Evolutionary conservation across 208 protist species (phyloP).

Genomic region (Phytomonas francai): DNA sequence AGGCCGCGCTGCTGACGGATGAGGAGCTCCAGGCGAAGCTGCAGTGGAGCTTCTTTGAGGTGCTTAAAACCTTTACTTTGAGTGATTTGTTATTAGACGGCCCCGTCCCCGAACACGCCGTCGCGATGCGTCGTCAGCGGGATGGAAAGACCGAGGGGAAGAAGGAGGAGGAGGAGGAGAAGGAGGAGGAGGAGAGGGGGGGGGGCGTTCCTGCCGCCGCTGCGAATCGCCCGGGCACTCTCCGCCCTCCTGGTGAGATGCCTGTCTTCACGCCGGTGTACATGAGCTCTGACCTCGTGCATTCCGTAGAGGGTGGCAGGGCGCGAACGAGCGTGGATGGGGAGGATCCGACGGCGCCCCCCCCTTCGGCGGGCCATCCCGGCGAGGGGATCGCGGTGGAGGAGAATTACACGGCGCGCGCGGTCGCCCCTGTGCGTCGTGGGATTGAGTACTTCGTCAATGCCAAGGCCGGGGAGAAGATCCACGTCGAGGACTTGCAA

Average conservation of each 20-base stretch:
- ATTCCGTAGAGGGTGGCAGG: slow-evolving; percentile 8
- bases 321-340: slow-evolving; percentile 17
- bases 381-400: background rate
- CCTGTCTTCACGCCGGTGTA: slow-evolving; percentile 46
- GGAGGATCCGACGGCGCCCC: background rate
- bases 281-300: slow-evolving; percentile 61
- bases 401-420: background rate
- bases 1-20: slow-evolving; percentile 77
- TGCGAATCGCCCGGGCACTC: slow-evolving; percentile 8
- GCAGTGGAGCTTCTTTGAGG: slow-evolving; percentile 76
- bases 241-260: slow-evolving; percentile 21
- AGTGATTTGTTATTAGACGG: slow-evolving; percentile 74
- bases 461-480: slow-evolving; percentile 11
- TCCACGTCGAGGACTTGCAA: slow-evolving; percentile 9
- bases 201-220: background rate
- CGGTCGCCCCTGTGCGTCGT: slow-evolving; percentile 1
- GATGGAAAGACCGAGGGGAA: background rate
- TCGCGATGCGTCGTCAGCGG: slow-evolving; percentile 16
- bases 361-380: background rate
- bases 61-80: slow-evolving; percentile 56
- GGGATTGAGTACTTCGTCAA: slow-evolving; percentile 16
- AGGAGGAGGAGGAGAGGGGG: background rate
- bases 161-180: background rate
- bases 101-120: slow-evolving; percentile 46
- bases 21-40: slow-evolving; percentile 75